Base-by-base conservation (phyloP, 108 stramenopile species). In the Skeletonema costatum region DNA sequence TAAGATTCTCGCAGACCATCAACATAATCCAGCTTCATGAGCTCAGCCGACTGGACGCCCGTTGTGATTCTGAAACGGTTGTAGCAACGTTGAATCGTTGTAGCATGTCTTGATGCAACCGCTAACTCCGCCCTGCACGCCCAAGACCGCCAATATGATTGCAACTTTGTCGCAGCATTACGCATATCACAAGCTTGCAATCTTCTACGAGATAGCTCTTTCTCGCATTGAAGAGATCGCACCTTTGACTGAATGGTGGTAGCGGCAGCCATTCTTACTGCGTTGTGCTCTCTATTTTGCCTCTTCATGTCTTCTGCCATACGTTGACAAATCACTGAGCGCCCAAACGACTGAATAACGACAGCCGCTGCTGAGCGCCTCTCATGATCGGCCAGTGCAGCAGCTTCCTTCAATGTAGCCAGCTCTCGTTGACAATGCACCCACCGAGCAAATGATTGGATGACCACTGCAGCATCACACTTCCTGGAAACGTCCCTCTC, bases 61-160 rank as follows among this genome's bases (percentile, higher is more conserved):
- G 36, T 6, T 0, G 36, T 36, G 8, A 36, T 36, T 5, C 56
- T 21, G 56, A 10, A 58, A 6, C 56, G 3, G 56, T 29, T 4
- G 6, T 58, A 58, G 11, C 56, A 58, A 5, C 56, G 8, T 11
- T 58, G 56, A 29, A 58, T 58, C 56, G 29, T 58, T 29, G 56
- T 0, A 29, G 56, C 56, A 58, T 58, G 56, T 21, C 36, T 36
- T 5, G 36, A 36, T 36, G 36, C 36, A 36, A 36, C 6, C 36
- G 36, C 6, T 6, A 36, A 5, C 36, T 36, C 36, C 36, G 4
- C 6, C 36, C 31, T 58, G 42, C 71, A 62, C 60, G n/a, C 14
- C 60, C 60, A 72, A 39, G 60, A 72, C 8, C 71, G 60, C 11
- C 60, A 39, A 8, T 46, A 3, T 42, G 71, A 60, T 60, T 72